These are phyloP conservation scores for Hypoxylon lenormandii DNA, from an alignment of 495 filamentous ascomycete genomes.

Conservation along the genomic window DNA sequence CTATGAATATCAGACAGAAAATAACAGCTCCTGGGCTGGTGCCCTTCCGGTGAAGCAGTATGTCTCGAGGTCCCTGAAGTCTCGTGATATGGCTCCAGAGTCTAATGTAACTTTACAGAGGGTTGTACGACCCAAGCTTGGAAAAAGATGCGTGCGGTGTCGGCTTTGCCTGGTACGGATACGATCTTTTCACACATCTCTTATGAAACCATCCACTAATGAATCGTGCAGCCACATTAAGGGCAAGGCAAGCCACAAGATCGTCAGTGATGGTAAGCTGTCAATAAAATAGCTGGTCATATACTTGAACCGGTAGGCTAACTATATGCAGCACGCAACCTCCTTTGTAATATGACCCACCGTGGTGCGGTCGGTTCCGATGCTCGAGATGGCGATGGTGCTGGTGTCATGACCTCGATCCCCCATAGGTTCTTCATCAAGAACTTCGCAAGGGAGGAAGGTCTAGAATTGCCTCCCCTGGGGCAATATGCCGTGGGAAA, in stretches of 20 bases:
- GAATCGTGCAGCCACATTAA: conserved; percentile 83
- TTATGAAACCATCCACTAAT: conserved; percentile 20
- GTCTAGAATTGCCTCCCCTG: conserved; percentile 82
- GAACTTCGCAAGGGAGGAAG: conserved; percentile 92
- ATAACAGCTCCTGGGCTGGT: conserved; percentile 94
- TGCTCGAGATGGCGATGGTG: conserved; percentile 96
- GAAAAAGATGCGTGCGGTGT: conserved; percentile 99
- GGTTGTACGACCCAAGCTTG: conserved; percentile 93
- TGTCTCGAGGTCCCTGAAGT: conserved; percentile 37
- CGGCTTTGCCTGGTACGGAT: conserved; percentile 92
- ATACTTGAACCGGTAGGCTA: conserved; percentile 17
- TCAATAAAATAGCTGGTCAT: conserved; percentile 12
- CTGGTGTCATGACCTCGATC: conserved; percentile 99
- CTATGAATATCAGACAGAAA: conserved; percentile 87
- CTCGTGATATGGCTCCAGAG: conserved; percentile 1
- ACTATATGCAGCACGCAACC: conserved; percentile 76
- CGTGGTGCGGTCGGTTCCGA: conserved; percentile 97
- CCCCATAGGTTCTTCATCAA: conserved; percentile 99
- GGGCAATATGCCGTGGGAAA: conserved; percentile 98
- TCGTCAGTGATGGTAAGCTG: conserved; percentile 94
- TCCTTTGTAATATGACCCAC: conserved; percentile 99
- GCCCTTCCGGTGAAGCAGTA: conserved; percentile 93
- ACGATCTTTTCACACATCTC: not conserved
- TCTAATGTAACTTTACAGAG: conserved; percentile 57
- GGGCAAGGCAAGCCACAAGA: conserved; percentile 97